A percentile compares a stretch with the other conserved stretches of the same genome.
These are phyloP conservation scores for Stereocaulon alpinum DNA, from an alignment of 495 filamentous ascomycete species.

Conservation along the genomic window DNA sequence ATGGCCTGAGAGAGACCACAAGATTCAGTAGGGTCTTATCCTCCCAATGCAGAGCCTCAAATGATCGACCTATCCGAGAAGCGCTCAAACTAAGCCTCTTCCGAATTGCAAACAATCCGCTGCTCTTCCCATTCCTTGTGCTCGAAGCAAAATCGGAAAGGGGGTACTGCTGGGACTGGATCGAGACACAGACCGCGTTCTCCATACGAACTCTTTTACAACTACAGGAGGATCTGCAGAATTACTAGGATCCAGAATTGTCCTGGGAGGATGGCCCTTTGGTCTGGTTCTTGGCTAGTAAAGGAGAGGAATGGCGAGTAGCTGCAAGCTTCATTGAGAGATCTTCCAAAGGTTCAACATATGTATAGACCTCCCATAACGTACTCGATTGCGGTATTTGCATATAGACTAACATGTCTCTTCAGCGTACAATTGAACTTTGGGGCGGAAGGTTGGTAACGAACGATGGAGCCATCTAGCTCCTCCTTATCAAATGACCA, in stretches of 20 bases:
- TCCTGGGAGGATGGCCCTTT: conserved; percentile 13
- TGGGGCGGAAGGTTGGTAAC: conserved; percentile 24
- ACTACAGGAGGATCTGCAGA: conserved; percentile 15
- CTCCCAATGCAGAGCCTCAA: not conserved
- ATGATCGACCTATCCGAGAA: not conserved
- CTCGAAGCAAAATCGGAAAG: conserved; percentile 22
- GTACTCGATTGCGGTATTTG: no score
- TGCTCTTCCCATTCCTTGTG: conserved; percentile 21
- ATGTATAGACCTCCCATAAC: not conserved
- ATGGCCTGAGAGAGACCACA: conserved; percentile 14
- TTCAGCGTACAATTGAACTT: conserved; percentile 18
- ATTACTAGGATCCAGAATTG: not conserved
- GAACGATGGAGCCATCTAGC: conserved; percentile 24
- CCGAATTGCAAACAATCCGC: not conserved
- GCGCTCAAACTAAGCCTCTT: conserved; percentile 10
- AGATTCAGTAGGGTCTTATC: conserved; percentile 12
- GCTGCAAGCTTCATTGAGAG: conserved; percentile 9
- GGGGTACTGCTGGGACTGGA: not conserved
- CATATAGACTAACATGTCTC: no score
- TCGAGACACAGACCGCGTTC: conserved; percentile 23
- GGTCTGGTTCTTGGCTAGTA: conserved; percentile 23
- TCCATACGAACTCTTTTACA: conserved; percentile 14
- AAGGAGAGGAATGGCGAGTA: conserved; percentile 21
- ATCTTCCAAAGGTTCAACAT: not conserved
- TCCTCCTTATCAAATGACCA: conserved; percentile 28